Percentiles rank a stretch among this genome's conserved stretches.
Evolutionary conservation across 345 rosid genomes (phyloP).

Genomic region (Geranium brycei): DNA sequence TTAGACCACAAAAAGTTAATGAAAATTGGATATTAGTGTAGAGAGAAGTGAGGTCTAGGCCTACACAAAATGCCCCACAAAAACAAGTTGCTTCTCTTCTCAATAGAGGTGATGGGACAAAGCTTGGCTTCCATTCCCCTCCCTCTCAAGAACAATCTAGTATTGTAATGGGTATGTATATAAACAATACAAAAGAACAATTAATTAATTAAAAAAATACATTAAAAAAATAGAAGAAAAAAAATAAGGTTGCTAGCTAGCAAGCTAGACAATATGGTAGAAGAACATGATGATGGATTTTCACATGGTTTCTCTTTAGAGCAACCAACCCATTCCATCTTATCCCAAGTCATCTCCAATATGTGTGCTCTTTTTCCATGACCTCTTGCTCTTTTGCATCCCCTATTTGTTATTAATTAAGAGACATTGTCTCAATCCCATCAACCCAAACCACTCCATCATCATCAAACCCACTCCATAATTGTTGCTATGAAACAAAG

Average conservation of each 20-base stretch:
- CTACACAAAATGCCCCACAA: neutral
- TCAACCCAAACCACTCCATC: slow-evolving; percentile 4
- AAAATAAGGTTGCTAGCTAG: too few relatives aligned
- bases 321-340: neutral
- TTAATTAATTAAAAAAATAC: too few relatives aligned
- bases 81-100: too few relatives aligned
- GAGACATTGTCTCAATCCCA: neutral
- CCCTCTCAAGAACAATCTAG: neutral
- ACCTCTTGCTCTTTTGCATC: neutral
- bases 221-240: too few relatives aligned
- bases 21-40: too few relatives aligned
- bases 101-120: neutral
- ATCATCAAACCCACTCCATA: slow-evolving; percentile 20
- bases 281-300: neutral
- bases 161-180: neutral
- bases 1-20: too few relatives aligned
- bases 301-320: neutral
- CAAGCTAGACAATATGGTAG: neutral
- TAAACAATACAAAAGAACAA: neutral
- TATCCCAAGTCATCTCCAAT: neutral
- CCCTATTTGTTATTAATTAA: neutral
- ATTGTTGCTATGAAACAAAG: neutral
- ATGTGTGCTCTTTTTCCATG: neutral
- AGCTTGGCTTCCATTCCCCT: neutral
- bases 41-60: too few relatives aligned